Percentiles rank a stretch among this genome's conserved stretches.
These are phyloP conservation scores for Debaryomyces hansenii DNA, from an alignment of 805 yeast genomes.

Conservation along the genomic window DNA sequence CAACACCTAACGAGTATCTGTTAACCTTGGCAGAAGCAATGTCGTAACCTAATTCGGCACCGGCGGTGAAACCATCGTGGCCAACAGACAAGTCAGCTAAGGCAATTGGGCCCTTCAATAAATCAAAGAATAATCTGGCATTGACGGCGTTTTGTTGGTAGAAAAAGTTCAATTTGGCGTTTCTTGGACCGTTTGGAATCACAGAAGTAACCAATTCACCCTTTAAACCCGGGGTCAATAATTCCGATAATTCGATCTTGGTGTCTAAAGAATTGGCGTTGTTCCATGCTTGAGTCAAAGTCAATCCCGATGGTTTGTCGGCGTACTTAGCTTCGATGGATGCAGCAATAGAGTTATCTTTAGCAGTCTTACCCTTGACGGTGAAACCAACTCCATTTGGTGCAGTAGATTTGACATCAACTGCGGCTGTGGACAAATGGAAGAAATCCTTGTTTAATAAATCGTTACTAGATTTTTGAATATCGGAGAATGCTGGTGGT, in stretches of 20 bases:
- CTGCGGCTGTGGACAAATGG: constrained; percentile 84
- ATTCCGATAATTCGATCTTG: constrained; percentile 88
- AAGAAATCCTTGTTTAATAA: constrained; percentile 88
- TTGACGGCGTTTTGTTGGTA: constrained; percentile 91
- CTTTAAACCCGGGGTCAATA: constrained; percentile 92
- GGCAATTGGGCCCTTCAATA: constrained; percentile 93
- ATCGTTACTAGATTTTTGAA: constrained; percentile 89
- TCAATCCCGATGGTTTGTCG: constrained; percentile 89
- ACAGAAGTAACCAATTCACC: constrained; percentile 86
- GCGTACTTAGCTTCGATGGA: constrained; percentile 87
- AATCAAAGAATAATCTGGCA: constrained; percentile 92
- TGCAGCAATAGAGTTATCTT: constrained; percentile 81
- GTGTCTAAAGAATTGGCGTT: constrained; percentile 89
- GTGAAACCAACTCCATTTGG: constrained; percentile 96
- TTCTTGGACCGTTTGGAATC: constrained; percentile 80
- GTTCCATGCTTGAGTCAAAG: constrained; percentile 97
- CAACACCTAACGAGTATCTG: constrained; percentile 90
- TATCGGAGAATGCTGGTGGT: constrained; percentile 90
- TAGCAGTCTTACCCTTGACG: constrained; percentile 85
- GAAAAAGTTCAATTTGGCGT: constrained; percentile 85
- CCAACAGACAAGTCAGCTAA: constrained; percentile 94
- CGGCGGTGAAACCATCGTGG: constrained; percentile 94
- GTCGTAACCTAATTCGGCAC: constrained; percentile 97
- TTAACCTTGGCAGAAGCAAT: constrained; percentile 89
- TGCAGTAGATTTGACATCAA: constrained; percentile 89